Conservation (phyloP, 148 eudicot species). For the Cornus florida region DNA sequence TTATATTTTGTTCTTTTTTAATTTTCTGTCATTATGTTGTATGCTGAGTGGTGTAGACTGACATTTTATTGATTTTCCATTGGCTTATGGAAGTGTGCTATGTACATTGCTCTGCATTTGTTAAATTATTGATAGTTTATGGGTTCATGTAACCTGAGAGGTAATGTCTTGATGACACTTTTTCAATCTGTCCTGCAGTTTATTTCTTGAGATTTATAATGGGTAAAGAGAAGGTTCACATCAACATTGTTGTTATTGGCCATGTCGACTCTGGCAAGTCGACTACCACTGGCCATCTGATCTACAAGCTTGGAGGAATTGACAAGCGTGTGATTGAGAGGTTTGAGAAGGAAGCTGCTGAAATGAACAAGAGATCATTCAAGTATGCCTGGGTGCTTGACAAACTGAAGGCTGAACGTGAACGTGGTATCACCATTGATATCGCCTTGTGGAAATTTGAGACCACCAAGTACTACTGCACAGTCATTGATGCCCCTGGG, state of each 20-base stretch:
- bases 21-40: too few species aligned
- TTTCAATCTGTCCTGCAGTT: neutral
- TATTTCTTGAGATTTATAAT: neutral
- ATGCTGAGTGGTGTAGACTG: too few species aligned
- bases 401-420: constrained; percentile 53
- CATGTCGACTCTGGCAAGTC: constrained; percentile 55
- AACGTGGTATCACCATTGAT: constrained; percentile 48
- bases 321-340: constrained; percentile 55
- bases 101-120: too few species aligned
- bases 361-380: constrained; percentile 52
- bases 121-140: too few species aligned
- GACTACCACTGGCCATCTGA: constrained; percentile 45
- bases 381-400: constrained; percentile 53
- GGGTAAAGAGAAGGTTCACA: constrained; percentile 45
- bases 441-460: constrained; percentile 50
- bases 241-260: constrained; percentile 47
- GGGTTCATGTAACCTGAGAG: too few species aligned
- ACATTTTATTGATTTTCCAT: too few species aligned
- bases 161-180: neutral
- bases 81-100: too few species aligned
- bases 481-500: constrained; percentile 50
- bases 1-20: too few species aligned
- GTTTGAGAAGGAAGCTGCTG: constrained; percentile 52
- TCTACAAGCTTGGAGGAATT: constrained; percentile 54
- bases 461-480: constrained; percentile 50